Evolutionary conservation across 306 rosid genomes (phyloP).

Genomic region (Vachellia pachyceras): DNA sequence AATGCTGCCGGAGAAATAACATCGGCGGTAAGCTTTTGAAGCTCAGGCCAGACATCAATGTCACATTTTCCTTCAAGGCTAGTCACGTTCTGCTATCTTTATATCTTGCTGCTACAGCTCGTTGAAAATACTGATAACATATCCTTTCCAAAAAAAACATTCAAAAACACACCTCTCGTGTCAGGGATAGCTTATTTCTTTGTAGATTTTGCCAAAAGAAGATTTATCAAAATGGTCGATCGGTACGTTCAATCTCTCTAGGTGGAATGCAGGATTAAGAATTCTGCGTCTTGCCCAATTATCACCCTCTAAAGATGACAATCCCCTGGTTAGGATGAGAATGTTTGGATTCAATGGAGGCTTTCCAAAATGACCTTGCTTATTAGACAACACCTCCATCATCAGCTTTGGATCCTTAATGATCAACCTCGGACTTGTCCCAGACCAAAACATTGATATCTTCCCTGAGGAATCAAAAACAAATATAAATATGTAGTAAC

Average conservation of each 20-base stretch:
- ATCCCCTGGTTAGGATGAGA: constrained; percentile 48
- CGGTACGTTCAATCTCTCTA: constrained; percentile 55
- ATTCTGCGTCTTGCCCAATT: constrained; percentile 53
- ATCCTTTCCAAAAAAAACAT: constrained; percentile 21
- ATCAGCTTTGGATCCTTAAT: constrained; percentile 52
- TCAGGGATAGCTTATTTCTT: background rate
- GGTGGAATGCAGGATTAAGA: constrained; percentile 61
- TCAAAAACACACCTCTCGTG: background rate
- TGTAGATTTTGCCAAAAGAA: background rate
- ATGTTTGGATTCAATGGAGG: constrained; percentile 52
- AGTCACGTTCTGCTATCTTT: constrained; percentile 44
- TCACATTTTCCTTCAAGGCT: constrained; percentile 40
- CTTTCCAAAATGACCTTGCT: constrained; percentile 53
- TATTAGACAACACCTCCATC: constrained; percentile 52
- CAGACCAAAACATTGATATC: constrained; percentile 57
- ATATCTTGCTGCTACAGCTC: constrained; percentile 50
- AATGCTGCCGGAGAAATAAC: constrained; percentile 54
- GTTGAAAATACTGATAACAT: constrained; percentile 48
- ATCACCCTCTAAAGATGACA: constrained; percentile 55
- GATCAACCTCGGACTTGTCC: constrained; percentile 58
- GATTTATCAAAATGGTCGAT: background rate
- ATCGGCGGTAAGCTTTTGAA: constrained; percentile 53
- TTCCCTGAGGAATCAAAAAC: background rate
- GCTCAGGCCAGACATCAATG: constrained; percentile 55
- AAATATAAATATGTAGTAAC: background rate